A percentile compares a stretch with the other conserved stretches of the same genome.
Conservation (phyloP, 2,329 filamentous ascomycete species). For the Pseudohalonectria lignicola region DNA sequence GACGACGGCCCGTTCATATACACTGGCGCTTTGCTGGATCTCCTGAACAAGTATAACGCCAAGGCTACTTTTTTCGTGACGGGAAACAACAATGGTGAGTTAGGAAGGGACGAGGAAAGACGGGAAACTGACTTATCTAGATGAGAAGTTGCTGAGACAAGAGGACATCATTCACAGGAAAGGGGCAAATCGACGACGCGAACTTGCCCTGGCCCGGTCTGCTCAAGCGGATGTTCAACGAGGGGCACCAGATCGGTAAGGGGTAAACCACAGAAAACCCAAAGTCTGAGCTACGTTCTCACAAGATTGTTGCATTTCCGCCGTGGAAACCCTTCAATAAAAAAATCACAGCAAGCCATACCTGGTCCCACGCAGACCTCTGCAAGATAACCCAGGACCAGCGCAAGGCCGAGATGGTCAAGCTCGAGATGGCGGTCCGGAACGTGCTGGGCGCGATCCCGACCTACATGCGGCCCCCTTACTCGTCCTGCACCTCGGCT, state of each 20-base stretch:
- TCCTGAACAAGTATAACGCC: constrained; percentile 18
- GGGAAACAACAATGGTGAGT: constrained; percentile 18
- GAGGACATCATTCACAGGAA: no score
- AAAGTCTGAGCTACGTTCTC: no score
- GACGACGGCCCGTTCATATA: constrained; percentile 24
- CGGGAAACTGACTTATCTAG: no score
- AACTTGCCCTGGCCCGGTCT: constrained; percentile 26
- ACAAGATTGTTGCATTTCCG: no score
- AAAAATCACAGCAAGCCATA: constrained; percentile 19
- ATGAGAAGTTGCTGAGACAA: no score
- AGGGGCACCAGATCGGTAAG: constrained; percentile 26
- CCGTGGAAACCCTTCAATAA: no score
- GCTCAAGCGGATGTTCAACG: constrained; percentile 27
- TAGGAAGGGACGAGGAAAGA: no score
- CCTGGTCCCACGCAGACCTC: constrained; percentile 26
- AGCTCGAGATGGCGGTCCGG: constrained; percentile 29
- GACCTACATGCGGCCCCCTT: constrained; percentile 29
- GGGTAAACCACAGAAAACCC: no score
- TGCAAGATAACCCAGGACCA: constrained; percentile 13
- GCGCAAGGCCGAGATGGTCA: constrained; percentile 25
- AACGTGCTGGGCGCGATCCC: constrained; percentile 27
- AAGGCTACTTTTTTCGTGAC: constrained; percentile 26
- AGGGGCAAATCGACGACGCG: constrained; percentile 42
- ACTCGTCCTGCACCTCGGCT: constrained; percentile 14
- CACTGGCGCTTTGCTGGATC: constrained; percentile 20